Percentiles rank a stretch among this genome's conserved stretches.
These are phyloP conservation scores for Salvia rosmarinus DNA, from an alignment of 257 asterid genomes.

Conservation along the genomic window DNA sequence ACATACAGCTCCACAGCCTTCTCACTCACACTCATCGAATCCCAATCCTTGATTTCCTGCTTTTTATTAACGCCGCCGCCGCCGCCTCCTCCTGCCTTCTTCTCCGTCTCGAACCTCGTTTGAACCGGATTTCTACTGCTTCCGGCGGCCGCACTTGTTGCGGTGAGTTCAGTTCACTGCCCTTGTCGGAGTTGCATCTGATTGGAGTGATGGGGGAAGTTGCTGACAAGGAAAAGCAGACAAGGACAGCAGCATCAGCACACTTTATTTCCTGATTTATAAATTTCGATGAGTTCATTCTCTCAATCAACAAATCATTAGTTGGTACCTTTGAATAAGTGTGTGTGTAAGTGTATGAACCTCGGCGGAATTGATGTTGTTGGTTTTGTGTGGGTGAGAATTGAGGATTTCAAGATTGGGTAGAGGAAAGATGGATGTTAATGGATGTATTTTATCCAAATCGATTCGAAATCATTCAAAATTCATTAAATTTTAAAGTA, in stretches of 20 bases:
- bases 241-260: constrained; percentile 51
- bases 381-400: constrained; percentile 27
- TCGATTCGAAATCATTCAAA: too few species aligned
- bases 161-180: constrained; percentile 37
- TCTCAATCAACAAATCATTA: too few species aligned
- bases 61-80: constrained; percentile 25
- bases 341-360: neutral
- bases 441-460: too few species aligned
- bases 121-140: constrained; percentile 60
- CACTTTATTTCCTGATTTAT: neutral
- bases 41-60: constrained; percentile 69
- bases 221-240: constrained; percentile 47
- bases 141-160: constrained; percentile 51
- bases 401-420: constrained; percentile 5
- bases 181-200: constrained; percentile 45
- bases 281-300: too few species aligned
- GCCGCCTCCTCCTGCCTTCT: constrained; percentile 44
- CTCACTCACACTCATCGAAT: constrained; percentile 67
- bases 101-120: constrained; percentile 65
- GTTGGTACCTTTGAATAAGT: constrained; percentile 14
- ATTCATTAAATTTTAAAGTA: too few species aligned
- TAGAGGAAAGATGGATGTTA: too few species aligned
- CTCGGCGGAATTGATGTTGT: neutral
- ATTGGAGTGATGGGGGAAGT: constrained; percentile 24
- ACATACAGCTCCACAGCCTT: constrained; percentile 75